Base-by-base conservation (phyloP, 768 basidiomycete species). In the Pilatotrama ljubarskyi region DNA sequence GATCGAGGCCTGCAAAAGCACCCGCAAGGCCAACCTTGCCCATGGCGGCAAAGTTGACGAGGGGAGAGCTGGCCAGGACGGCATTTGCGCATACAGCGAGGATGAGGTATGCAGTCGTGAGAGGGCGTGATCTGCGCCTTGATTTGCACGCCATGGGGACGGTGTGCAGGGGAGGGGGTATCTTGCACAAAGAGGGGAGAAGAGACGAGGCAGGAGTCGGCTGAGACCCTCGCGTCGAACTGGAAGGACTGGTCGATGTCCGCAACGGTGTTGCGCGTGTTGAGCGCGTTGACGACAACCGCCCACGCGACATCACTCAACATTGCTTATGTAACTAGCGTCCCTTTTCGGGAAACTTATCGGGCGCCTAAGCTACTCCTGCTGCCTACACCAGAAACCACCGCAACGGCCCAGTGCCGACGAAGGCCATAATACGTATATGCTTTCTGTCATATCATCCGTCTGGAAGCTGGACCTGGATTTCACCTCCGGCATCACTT, bases 1-100 rank as follows among this genome's bases (percentile, higher is more conserved):
- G 69, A 69, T 88, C 89, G 62, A 99, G 78, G 44, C 95, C 96
- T 22, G 89, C 83, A 70, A 98, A 99, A 35, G 90, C 80, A 58
- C 96, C 96, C 25, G 88, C 86, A 41, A 98, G 80, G 57, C 87
- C 94, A 50, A 98, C 94, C 55, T 81, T 87, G 64, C 96, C 96
- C 92, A 99, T 95, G 53, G 66, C 67, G 49, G 69, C 58, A 44
- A 69, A 71, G 55, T 71, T 67, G 61, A 71, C 68, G 49, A 69
- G 66, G 13, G 72, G 58, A 43, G 65, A 11, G 59, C 71, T 57
- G 14, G 73, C 70, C 54, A 66, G 44, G 62, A 65, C 72, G 64
- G 67, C 74, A 73, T 72, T 56, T 46, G 70, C 55, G 62, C 68
- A 65, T 61, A 74, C 55, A 36, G 73, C 49, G 42, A 74, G 50